These are phyloP conservation scores for Boechera stricta DNA, from an alignment of 345 rosid genomes.

Conservation along the genomic window DNA sequence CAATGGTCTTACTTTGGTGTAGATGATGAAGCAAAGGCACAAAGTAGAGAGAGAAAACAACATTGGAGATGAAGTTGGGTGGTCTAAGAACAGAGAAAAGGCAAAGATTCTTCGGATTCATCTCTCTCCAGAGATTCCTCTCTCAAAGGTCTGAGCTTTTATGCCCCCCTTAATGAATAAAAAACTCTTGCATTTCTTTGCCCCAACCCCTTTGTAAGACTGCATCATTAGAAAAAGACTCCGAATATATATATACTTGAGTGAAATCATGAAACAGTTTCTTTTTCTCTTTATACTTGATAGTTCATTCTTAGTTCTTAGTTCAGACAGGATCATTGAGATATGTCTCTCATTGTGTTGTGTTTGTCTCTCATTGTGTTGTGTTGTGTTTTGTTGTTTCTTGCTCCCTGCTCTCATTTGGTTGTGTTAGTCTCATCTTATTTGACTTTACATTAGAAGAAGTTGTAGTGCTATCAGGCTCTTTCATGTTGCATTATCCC, in stretches of 20 bases:
- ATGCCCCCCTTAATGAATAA: no score
- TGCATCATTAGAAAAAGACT: no score
- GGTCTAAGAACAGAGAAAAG: conserved; percentile 53
- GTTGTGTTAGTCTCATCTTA: not conserved
- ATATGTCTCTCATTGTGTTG: not conserved
- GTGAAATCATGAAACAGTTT: no score
- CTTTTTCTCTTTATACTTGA: no score
- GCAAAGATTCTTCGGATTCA: conserved; percentile 33
- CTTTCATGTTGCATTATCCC: not conserved
- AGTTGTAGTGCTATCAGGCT: not conserved
- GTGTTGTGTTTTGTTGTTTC: not conserved
- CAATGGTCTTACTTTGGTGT: conserved; percentile 17
- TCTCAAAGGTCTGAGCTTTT: no score
- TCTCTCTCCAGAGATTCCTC: no score
- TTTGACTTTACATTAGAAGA: not conserved
- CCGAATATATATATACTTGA: no score
- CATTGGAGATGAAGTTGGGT: conserved; percentile 82
- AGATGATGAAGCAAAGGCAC: conserved; percentile 99
- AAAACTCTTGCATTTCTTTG: no score
- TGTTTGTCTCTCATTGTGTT: not conserved
- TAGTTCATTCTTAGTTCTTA: no score
- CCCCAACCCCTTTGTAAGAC: no score
- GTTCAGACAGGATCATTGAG: not conserved
- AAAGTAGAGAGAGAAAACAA: conserved; percentile 84
- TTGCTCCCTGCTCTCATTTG: not conserved